These are phyloP conservation scores for Colletotrichum euphorbiae DNA, from an alignment of 2,329 filamentous ascomycete species.

Conservation along the genomic window DNA sequence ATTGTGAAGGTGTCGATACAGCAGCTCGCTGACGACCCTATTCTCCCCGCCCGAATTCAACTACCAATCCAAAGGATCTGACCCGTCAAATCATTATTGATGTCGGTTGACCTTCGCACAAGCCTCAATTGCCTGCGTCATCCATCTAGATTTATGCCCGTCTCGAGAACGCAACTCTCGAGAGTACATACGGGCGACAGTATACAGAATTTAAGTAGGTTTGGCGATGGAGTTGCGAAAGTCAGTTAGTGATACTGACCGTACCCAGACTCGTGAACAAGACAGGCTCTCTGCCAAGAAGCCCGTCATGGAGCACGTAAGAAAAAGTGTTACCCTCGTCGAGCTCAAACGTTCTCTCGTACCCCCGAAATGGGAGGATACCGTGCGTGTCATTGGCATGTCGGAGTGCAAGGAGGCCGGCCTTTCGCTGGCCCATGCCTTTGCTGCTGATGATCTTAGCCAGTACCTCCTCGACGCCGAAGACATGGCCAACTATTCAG, in stretches of 20 bases:
- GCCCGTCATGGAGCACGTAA: constrained; percentile 49
- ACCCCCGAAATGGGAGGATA: constrained; percentile 63
- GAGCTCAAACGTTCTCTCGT: constrained; percentile 57
- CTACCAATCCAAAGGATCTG: constrained; percentile 38
- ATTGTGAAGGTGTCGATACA: constrained; percentile 34
- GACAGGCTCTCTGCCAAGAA: constrained; percentile 27
- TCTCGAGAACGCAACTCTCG: constrained; percentile 66
- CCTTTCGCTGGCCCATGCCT: constrained; percentile 79
- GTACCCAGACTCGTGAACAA: constrained; percentile 35
- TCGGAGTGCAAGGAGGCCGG: constrained; percentile 79
- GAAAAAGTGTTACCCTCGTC: constrained; percentile 39
- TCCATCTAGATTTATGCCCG: constrained; percentile 68
- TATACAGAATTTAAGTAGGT: constrained; percentile 64
- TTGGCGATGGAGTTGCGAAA: neutral
- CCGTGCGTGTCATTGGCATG: constrained; percentile 72
- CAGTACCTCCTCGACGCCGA: constrained; percentile 80
- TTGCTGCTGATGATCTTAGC: constrained; percentile 79
- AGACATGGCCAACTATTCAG: constrained; percentile 71
- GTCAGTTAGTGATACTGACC: neutral
- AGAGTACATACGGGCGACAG: constrained; percentile 67
- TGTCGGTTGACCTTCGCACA: constrained; percentile 69
- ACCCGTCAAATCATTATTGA: constrained; percentile 58
- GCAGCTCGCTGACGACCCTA: constrained; percentile 28
- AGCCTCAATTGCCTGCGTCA: constrained; percentile 68
- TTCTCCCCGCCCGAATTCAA: constrained; percentile 18